Evolutionary conservation across 352 stramenopile genomes (phyloP).

Genomic region (Phytophthora capsici): DNA sequence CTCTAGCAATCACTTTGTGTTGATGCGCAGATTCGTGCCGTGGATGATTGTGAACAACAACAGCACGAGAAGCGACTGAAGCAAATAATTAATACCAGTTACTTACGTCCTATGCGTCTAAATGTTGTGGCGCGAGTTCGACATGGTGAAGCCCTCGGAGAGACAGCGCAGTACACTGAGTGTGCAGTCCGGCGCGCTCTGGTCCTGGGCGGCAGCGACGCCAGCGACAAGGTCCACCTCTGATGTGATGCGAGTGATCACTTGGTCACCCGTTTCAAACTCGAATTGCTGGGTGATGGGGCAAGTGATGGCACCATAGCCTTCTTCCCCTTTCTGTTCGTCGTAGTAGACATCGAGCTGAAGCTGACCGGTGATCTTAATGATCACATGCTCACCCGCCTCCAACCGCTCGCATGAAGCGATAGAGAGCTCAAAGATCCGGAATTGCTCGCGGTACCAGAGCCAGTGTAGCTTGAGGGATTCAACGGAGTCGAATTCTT

Average conservation of each 20-base stretch:
- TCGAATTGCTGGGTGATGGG: conserved; percentile 56
- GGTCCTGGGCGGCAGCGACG: conserved; percentile 18
- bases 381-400: conserved; percentile 43
- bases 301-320: conserved; percentile 30
- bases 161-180: conserved; percentile 31
- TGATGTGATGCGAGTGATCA: conserved; percentile 48
- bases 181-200: conserved; percentile 29
- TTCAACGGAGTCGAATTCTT: conserved; percentile 53
- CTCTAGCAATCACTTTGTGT: background rate
- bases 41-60: conserved; percentile 2
- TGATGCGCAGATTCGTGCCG: background rate
- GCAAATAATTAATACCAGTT: background rate
- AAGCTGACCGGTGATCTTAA: conserved; percentile 35
- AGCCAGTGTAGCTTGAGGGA: conserved; percentile 49
- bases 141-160: conserved; percentile 30
- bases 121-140: conserved; percentile 15
- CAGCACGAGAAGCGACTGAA: background rate
- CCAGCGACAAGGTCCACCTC: conserved; percentile 56
- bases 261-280: conserved; percentile 34
- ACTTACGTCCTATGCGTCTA: conserved; percentile 1
- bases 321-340: conserved; percentile 10
- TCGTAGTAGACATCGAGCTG: conserved; percentile 28
- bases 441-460: conserved; percentile 53
- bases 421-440: conserved; percentile 46
- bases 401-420: conserved; percentile 39